Conservation (phyloP, 148 eudicot genomes). For the Tetragonia tetragonoides region DNA sequence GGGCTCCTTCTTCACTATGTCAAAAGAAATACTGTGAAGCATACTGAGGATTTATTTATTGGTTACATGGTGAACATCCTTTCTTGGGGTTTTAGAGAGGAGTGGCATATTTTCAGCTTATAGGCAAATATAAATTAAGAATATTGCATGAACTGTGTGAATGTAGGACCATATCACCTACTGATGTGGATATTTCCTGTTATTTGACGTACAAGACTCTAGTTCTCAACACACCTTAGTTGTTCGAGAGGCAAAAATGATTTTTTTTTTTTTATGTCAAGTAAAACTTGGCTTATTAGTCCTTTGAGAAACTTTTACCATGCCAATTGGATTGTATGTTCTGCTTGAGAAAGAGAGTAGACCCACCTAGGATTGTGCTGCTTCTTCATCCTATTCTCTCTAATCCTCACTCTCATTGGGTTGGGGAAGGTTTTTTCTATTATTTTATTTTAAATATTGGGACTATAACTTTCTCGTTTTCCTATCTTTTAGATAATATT, state of each 20-base stretch:
- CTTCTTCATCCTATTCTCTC: background rate
- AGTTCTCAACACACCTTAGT: background rate
- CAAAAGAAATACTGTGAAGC: background rate
- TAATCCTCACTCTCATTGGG: too few species aligned
- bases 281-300: background rate
- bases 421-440: too few species aligned
- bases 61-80: background rate
- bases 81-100: too few species aligned
- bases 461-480: conserved; percentile 16
- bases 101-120: background rate
- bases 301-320: background rate
- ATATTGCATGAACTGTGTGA: background rate
- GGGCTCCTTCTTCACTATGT: background rate
- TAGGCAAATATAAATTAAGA: background rate
- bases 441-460: background rate
- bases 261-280: background rate
- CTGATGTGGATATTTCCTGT: background rate
- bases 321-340: background rate
- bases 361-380: background rate
- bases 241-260: background rate
- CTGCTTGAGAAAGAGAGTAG: background rate
- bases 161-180: background rate
- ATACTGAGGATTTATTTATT: background rate
- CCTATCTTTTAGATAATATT: conserved; percentile 65
- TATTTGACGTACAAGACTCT: background rate